phyloP scores from a whole-genome alignment of 305 asterid genomes.

The Ilex paraguariensis region DNA sequence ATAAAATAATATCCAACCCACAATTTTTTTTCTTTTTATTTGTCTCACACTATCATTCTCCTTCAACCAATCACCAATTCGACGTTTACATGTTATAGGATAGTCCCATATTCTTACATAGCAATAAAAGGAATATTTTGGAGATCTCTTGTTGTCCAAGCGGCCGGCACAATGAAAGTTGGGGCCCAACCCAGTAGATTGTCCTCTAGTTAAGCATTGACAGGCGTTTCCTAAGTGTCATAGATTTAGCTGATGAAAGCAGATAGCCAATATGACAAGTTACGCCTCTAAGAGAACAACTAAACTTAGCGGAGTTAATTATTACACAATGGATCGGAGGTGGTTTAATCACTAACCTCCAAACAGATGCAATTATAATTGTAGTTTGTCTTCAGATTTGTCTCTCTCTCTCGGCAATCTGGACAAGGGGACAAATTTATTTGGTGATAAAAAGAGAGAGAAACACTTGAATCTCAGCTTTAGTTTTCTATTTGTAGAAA shows the following conservation, averaged over 20 bases:
- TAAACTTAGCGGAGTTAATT: too few species aligned
- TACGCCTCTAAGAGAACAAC: too few species aligned
- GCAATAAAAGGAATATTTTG: neutral
- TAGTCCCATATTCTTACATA: neutral
- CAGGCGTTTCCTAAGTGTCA: too few species aligned
- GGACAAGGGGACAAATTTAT: neutral
- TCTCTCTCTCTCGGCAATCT: too few species aligned
- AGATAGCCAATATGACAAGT: too few species aligned
- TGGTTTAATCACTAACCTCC: conserved; percentile 3
- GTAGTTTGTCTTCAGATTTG: conserved; percentile 2
- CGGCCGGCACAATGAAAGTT: conserved; percentile 25
- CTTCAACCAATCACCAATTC: conserved; percentile 17
- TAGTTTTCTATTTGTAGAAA: too few species aligned
- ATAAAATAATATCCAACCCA: too few species aligned
- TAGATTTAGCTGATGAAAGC: too few species aligned
- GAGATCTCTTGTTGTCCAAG: conserved; percentile 9
- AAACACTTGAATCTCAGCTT: neutral
- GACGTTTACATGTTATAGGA: too few species aligned
- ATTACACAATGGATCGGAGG: too few species aligned
- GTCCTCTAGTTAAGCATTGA: too few species aligned
- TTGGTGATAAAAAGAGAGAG: neutral
- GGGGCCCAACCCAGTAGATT: conserved; percentile 12
- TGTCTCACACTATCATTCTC: conserved; percentile 6
- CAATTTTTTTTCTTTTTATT: neutral
- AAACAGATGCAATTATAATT: conserved; percentile 9